phyloP scores from a whole-genome alignment of 1,284 basidiomycete genomes.

The Ceratorhiza oryzae-sativae region DNA sequence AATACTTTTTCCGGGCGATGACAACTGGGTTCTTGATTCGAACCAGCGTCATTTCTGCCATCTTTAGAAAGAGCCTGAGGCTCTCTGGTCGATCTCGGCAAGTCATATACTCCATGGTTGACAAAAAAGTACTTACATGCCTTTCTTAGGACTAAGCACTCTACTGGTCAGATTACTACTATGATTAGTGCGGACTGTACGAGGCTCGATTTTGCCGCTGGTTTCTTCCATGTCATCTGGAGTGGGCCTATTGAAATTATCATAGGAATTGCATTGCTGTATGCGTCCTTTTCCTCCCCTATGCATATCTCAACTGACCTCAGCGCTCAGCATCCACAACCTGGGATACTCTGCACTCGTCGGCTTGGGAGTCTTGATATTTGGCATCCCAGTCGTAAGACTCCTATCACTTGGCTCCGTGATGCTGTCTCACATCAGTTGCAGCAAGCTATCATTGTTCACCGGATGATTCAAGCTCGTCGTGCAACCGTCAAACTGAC shows the following conservation, averaged over 20 bases:
- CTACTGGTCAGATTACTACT: constrained; percentile 72
- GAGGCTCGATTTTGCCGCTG: constrained; percentile 59
- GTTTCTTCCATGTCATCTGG: constrained; percentile 61
- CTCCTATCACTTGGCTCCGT: constrained; percentile 29
- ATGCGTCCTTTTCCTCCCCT: constrained; percentile 52
- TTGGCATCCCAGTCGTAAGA: constrained; percentile 45
- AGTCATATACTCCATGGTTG: background rate
- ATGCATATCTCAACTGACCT: background rate
- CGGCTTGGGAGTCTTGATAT: constrained; percentile 62
- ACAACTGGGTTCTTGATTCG: constrained; percentile 39
- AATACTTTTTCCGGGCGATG: constrained; percentile 40
- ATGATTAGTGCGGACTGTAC: constrained; percentile 71
- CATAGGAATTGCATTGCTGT: constrained; percentile 63
- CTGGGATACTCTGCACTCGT: constrained; percentile 72
- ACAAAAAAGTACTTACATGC: background rate
- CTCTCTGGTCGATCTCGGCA: constrained; percentile 31
- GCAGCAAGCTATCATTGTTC: constrained; percentile 67
- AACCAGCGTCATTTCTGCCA: constrained; percentile 34
- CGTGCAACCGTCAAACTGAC: constrained; percentile 73
- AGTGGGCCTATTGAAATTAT: constrained; percentile 34
- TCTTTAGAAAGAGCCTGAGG: constrained; percentile 30
- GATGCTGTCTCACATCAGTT: constrained; percentile 50
- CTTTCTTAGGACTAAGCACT: constrained; percentile 51
- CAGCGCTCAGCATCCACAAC: constrained; percentile 34
- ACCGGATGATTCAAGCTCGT: constrained; percentile 68